Percentiles rank a stretch among this genome's conserved stretches.
Conservation (phyloP, 2,329 filamentous ascomycete genomes). For the Diaporthe caulivora region DNA sequence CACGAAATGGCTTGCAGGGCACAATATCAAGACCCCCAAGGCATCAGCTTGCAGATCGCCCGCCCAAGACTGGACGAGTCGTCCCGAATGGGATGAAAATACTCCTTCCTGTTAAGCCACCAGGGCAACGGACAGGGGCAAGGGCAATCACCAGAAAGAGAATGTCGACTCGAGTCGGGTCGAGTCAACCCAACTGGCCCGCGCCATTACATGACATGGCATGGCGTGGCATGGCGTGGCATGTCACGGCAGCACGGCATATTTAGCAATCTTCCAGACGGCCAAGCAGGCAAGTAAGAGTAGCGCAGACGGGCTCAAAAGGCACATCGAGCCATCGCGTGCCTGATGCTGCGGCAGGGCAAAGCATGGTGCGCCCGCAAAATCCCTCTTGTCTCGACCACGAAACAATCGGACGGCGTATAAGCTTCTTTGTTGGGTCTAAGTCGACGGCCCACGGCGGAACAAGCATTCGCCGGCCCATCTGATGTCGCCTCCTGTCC, state of each 20-base stretch:
- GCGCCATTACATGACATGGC: not conserved
- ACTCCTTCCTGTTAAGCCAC: not conserved
- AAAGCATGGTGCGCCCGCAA: not conserved
- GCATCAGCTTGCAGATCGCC: slow-evolving; percentile 7
- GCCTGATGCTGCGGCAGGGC: not conserved
- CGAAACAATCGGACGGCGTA: slow-evolving; percentile 6
- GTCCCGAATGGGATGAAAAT: slow-evolving; percentile 14
- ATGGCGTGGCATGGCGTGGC: slow-evolving; percentile 4
- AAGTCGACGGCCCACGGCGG: not conserved
- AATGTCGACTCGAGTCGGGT: not conserved
- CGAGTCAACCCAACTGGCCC: not conserved
- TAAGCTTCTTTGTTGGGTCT: slow-evolving; percentile 22
- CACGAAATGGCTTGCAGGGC: not conserved
- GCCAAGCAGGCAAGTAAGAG: not conserved
- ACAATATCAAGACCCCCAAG: not conserved
- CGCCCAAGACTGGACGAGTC: not conserved
- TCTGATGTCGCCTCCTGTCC: not conserved
- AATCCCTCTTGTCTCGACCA: slow-evolving; percentile 18
- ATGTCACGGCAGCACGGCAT: not conserved
- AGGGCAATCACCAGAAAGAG: not conserved
- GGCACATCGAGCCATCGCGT: too few species aligned
- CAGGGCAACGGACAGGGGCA: not conserved
- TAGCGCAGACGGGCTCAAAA: not conserved
- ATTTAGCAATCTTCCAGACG: not conserved
- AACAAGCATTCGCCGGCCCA: slow-evolving; percentile 17